Base-by-base conservation (phyloP, 1,139 yeast species). In the Yamadazyma buinensis region DNA sequence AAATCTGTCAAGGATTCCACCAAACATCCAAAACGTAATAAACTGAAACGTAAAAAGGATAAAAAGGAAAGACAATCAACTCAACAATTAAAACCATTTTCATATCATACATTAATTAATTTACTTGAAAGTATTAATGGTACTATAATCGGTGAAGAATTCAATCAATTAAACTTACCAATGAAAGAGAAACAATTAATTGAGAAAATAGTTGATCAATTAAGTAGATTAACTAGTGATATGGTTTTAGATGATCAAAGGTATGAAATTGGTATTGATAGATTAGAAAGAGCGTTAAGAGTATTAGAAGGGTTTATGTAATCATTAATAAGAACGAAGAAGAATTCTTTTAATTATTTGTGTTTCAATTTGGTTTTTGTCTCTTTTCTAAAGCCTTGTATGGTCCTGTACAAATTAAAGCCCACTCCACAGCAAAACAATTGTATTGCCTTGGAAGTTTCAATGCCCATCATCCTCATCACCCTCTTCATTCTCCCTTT, bases 221-320 rank as follows among this genome's bases (percentile, higher is more conserved):
- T 90, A 38, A 82, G 94, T 15, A 70, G 94, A 48, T 71, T 90
- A 41, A 86, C 95, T 4, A 85, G 90, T 38, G 96, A 88, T 54
- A 88, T 90, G 85, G 82, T 86, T 36, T 58, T 85, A 35, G 95
- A 90, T 56, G 85, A 84, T 28, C 77, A 76, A 23, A 74, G 94
- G 49, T 80, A 84, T 42, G 82, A 81, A 19, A 84, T 84, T 41
- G 95, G 96, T n/a, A 72, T 86, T 27, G 70, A 75, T 43, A 65
- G 97, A 42, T 63, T 90, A 45, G 85, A 83, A 48, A 80, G 79
- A 49, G 97, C 95, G 0, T 71, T 87, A 39, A 66, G 85, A 37
- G 95, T 88, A 1, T 65, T 90, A 35, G 97, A 90, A 54, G 97
- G 97, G 2, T 90, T 67, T 45, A 51, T 65, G 54, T 60, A 47